Percentiles rank a stretch among this genome's conserved stretches.
These are phyloP conservation scores for Barnettozyma hawaiiensis DNA, from an alignment of 1,139 yeast species.

Conservation along the genomic window DNA sequence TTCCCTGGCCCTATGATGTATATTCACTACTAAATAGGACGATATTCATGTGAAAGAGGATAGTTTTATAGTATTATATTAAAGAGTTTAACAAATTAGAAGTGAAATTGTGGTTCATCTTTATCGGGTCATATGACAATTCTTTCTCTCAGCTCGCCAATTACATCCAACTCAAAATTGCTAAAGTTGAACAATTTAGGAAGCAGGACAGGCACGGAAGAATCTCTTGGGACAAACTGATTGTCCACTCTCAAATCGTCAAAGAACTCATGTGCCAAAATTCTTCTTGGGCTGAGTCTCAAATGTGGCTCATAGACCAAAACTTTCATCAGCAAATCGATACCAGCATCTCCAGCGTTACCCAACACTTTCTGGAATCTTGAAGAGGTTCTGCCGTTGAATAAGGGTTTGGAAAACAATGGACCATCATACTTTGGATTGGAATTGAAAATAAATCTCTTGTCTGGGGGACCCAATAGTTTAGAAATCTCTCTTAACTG, in stretches of 20 bases:
- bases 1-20: slow-evolving; percentile 63
- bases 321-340: slow-evolving; percentile 63
- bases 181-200: slow-evolving; percentile 38
- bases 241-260: slow-evolving; percentile 55
- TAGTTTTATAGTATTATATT: background rate
- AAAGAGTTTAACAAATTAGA: background rate
- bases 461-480: slow-evolving; percentile 67
- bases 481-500: slow-evolving; percentile 76
- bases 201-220: slow-evolving; percentile 31
- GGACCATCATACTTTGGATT: slow-evolving; percentile 74
- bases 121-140: slow-evolving; percentile 18
- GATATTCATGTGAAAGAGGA: background rate
- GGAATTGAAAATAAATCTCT: slow-evolving; percentile 64
- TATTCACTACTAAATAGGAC: too few species aligned
- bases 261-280: slow-evolving; percentile 67
- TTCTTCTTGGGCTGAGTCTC: slow-evolving; percentile 60
- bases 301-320: slow-evolving; percentile 68
- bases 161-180: slow-evolving; percentile 35
- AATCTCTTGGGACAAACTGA: slow-evolving; percentile 54
- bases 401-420: slow-evolving; percentile 61
- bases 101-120: background rate
- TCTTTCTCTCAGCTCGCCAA: slow-evolving; percentile 31
- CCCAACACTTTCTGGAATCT: slow-evolving; percentile 67
- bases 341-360: slow-evolving; percentile 63
- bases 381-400: slow-evolving; percentile 51